Conservation (phyloP, 208 protist species). For the Cochliopodium minus region DNA sequence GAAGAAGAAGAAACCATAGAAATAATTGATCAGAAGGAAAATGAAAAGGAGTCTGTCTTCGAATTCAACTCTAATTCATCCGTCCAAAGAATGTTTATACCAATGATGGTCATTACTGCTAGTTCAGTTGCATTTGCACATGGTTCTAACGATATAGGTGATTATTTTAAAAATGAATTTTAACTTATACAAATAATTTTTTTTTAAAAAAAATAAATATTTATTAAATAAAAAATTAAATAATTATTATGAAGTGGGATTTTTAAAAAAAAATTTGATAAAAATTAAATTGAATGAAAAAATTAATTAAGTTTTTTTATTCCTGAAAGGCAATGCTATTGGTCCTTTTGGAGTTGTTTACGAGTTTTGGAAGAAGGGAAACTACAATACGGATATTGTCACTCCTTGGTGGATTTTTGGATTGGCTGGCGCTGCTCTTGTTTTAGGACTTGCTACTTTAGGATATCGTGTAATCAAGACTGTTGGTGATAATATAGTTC, state of each 20-base stretch:
- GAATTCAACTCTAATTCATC: not conserved
- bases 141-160: slow-evolving; percentile 51
- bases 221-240: not conserved
- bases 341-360: slow-evolving; percentile 51
- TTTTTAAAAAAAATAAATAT: not conserved
- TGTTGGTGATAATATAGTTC: slow-evolving; percentile 51
- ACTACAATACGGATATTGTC: slow-evolving; percentile 22
- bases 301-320: too few relatives aligned
- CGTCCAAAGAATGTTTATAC: slow-evolving; percentile 38
- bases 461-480: slow-evolving; percentile 46
- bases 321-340: slow-evolving; percentile 50
- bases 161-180: not conserved
- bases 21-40: not conserved
- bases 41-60: not conserved
- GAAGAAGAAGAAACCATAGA: not conserved
- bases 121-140: slow-evolving; percentile 55
- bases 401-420: slow-evolving; percentile 48
- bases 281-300: too few relatives aligned
- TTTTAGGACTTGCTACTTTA: slow-evolving; percentile 46
- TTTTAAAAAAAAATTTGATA: too few relatives aligned
- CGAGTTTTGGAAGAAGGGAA: slow-evolving; percentile 37
- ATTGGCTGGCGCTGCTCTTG: slow-evolving; percentile 44
- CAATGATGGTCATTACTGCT: slow-evolving; percentile 56
- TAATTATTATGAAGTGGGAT: not conserved
- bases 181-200: not conserved